A percentile compares a stretch with the other conserved stretches of the same genome.
These are phyloP conservation scores for Venturia asperata DNA, from an alignment of 2,329 filamentous ascomycete genomes.

Conservation along the genomic window DNA sequence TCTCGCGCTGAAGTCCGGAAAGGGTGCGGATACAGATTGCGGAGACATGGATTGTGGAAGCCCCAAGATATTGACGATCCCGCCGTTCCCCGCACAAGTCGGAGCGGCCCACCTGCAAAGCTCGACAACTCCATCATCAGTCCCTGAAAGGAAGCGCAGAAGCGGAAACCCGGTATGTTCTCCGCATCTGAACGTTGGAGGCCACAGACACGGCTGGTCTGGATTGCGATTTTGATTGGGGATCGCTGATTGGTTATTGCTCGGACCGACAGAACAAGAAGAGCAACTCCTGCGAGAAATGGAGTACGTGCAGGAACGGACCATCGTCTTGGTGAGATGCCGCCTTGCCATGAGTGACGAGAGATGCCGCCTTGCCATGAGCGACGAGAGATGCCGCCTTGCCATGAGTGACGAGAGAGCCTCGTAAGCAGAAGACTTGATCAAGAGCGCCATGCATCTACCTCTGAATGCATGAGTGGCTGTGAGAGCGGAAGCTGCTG, in stretches of 20 bases:
- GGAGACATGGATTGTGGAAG: background rate
- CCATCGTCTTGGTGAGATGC: background rate
- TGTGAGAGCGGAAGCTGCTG: background rate
- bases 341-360: background rate
- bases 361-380: background rate
- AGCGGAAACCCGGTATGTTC: background rate
- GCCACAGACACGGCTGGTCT: background rate
- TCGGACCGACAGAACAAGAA: background rate
- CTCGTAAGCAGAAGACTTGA: background rate
- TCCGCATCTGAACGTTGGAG: background rate
- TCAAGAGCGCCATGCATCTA: background rate
- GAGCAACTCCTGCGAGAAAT: background rate
- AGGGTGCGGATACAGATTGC: background rate
- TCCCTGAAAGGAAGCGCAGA: background rate
- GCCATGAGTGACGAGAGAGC: background rate
- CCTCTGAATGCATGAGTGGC: background rate
- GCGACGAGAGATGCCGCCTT: background rate
- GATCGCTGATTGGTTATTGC: background rate
- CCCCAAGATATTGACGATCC: background rate
- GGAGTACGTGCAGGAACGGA: background rate
- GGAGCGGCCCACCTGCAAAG: background rate
- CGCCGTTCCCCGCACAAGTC: background rate
- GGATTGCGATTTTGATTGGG: too few relatives aligned
- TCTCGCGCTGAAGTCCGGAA: background rate
- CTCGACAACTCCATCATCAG: conserved; percentile 12